Evolutionary conservation across 1,284 basidiomycete species (phyloP).

Genomic region (Malassezia cuniculi): DNA sequence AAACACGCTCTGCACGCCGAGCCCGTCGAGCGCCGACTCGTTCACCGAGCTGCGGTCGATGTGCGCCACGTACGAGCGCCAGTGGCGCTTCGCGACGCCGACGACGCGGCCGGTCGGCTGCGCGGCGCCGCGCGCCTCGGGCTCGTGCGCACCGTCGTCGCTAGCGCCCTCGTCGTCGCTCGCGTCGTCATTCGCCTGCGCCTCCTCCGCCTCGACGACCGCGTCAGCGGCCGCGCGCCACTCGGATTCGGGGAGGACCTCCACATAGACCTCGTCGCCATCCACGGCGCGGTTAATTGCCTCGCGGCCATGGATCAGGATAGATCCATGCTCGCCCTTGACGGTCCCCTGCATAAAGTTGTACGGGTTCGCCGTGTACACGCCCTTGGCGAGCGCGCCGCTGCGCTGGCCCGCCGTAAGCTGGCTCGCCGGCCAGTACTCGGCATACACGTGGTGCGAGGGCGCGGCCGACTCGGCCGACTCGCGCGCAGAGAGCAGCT

Average conservation of each 20-base stretch:
- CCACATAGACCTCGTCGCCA: conserved; percentile 82
- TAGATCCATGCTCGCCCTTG: conserved; percentile 56
- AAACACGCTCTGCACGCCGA: conserved; percentile 82
- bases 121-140: conserved; percentile 41
- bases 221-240: conserved; percentile 90
- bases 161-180: conserved; percentile 47
- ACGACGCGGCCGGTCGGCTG: conserved; percentile 87
- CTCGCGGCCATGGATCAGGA: conserved; percentile 75
- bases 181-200: conserved; percentile 76
- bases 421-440: conserved; percentile 69
- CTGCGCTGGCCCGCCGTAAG: conserved; percentile 72
- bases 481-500: conserved; percentile 33
- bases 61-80: conserved; percentile 85
- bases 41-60: conserved; percentile 78
- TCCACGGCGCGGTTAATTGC: conserved; percentile 92
- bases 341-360: conserved; percentile 88
- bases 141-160: conserved; percentile 48
- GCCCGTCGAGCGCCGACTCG: conserved; percentile 57
- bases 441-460: conserved; percentile 26
- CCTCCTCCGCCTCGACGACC: conserved; percentile 68
- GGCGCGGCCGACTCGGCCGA: conserved; percentile 3
- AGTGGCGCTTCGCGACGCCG: conserved; percentile 85
- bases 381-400: conserved; percentile 72
- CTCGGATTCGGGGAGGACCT: conserved; percentile 71
- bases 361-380: conserved; percentile 88